Evolutionary conservation across 352 stramenopile genomes (phyloP).

Genomic region (Pythium dissimile): DNA sequence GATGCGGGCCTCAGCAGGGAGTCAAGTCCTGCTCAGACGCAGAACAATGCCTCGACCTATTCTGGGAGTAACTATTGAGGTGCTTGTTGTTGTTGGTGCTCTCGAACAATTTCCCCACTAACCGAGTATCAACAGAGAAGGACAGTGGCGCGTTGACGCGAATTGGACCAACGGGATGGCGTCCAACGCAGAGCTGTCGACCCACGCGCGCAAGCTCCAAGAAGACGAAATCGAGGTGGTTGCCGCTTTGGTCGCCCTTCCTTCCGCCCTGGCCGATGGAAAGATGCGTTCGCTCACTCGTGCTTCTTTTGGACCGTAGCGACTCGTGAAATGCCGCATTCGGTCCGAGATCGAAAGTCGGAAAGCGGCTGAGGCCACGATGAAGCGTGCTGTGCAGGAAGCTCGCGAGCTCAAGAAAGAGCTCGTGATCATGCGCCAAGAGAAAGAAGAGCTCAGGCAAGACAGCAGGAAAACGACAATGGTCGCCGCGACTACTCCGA

Average conservation of each 20-base stretch:
- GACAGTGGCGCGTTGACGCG: no score
- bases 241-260: background rate
- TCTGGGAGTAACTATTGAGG: no score
- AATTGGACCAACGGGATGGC: no score
- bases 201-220: slow-evolving; percentile 50
- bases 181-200: slow-evolving; percentile 30
- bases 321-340: slow-evolving; percentile 72
- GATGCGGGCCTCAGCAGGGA: background rate
- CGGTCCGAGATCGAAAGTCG: slow-evolving; percentile 71
- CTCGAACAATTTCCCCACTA: no score
- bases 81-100: slow-evolving; percentile 15
- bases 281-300: no score
- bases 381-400: slow-evolving; percentile 73
- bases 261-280: no score
- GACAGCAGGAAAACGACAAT: slow-evolving; percentile 16
- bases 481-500: slow-evolving; percentile 17
- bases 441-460: slow-evolving; percentile 56
- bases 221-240: slow-evolving; percentile 59
- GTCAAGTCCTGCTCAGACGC: no score
- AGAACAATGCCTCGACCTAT: no score
- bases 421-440: slow-evolving; percentile 64
- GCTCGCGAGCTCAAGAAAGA: slow-evolving; percentile 75
- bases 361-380: slow-evolving; percentile 65
- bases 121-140: no score
- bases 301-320: slow-evolving; percentile 18